Base-by-base conservation (phyloP, 768 basidiomycete genomes). In the Favolaschia claudopus region DNA sequence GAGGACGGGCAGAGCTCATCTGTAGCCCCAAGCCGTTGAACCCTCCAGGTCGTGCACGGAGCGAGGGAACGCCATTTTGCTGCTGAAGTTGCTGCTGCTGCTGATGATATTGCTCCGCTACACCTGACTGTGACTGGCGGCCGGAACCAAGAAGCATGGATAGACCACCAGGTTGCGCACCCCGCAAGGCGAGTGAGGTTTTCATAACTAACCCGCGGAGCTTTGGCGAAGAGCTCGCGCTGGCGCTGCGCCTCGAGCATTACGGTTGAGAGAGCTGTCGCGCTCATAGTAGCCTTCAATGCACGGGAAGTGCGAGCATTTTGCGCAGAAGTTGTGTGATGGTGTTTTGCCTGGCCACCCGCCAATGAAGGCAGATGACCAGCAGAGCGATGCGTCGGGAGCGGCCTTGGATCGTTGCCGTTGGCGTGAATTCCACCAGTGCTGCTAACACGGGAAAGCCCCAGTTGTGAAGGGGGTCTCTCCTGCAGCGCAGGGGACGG, bases 221-320 rank as follows among this genome's bases (percentile, higher is more conserved):
- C 79, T 73, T 93, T 92, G 60, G 83, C 80, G 67, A 91, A 89
- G 78, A 93, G 77, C 14, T 93, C 89, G 27, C 83, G 82, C 63
- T 89, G 83, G 17, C 85, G 82, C 66, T 85, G 83, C 1, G 79
- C 85, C 68, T 91, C 88, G 56, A 83, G 65, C 0, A 45, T 31
- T n/a, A 25, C n/a, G n/a, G 45, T 31, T 25, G 29, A 39, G 55
- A 7, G 25, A 29, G 22, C 57, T 60, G 29, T 63, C 61, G 52
- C 15, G 25, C 36, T 50, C 64, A n/a, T n/a, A n/a, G n/a, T n/a
- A n/a, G n/a, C n/a, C n/a, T n/a, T n/a, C n/a, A n/a, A n/a, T n/a
- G n/a, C n/a, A n/a, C n/a, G n/a, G n/a, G n/a, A n/a, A n/a, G n/a
- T n/a, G n/a, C n/a, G n/a, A n/a, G n/a, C n/a, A n/a, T n/a, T n/a